Conservation (phyloP, 179 eudicot species). For the Beta lomatogona region DNA sequence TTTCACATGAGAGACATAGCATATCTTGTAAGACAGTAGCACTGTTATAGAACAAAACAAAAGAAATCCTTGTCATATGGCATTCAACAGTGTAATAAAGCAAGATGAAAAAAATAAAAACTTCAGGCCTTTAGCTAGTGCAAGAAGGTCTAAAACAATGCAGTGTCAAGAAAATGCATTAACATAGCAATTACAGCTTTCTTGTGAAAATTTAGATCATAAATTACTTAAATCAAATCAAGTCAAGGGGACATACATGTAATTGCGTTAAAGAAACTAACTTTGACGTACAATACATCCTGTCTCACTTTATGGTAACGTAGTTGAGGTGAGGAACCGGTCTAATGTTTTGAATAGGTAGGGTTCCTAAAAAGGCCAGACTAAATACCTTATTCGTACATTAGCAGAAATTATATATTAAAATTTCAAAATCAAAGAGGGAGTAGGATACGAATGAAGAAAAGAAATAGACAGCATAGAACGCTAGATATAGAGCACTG, state of each 20-base stretch:
- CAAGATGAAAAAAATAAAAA: background rate
- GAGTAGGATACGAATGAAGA: background rate
- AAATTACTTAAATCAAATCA: background rate
- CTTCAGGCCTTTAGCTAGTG: background rate
- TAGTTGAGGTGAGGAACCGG: background rate
- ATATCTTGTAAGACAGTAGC: background rate
- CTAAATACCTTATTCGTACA: background rate
- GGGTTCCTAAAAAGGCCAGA: background rate
- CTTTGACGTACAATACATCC: background rate
- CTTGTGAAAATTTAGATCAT: background rate
- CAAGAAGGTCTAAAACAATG: background rate
- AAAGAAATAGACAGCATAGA: background rate
- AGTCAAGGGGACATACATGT: background rate
- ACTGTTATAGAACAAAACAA: background rate
- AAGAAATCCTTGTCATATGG: background rate
- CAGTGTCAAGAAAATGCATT: background rate
- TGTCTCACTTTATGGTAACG: background rate
- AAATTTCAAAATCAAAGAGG: background rate
- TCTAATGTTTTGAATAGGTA: background rate
- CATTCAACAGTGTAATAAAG: background rate
- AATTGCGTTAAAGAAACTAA: background rate
- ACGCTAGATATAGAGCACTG: background rate
- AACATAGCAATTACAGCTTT: background rate
- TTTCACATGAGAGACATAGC: background rate
- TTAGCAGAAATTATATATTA: background rate